Evolutionary conservation across 2,329 filamentous ascomycete species (phyloP), one percentile per base, ranked within the genome.

Genomic region (Trichoderma brevicompactum): DNA sequence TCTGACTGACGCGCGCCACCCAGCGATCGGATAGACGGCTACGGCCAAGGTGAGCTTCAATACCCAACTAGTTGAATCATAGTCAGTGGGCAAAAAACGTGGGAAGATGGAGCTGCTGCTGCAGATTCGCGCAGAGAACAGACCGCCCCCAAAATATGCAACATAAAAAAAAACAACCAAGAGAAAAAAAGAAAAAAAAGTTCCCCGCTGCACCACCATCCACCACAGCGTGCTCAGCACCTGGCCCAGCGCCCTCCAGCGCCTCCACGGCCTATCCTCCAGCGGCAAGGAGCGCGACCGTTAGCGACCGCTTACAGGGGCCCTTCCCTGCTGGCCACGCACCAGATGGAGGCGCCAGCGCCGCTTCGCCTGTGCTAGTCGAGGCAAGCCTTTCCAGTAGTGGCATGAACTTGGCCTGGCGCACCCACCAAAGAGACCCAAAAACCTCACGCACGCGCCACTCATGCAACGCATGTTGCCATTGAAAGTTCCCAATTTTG

Each of bases 11-110:
- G 49, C 17, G 49, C 46, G 38, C 59, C 28, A 41, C 58, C 38
- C 48, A 54, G 52, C 34, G 32, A 63, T 63, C 59, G 59, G 59
- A 53, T 63, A 63, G 59, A 63, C 59, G 59, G 59, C 59, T 62
- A 38, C 38, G 48, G 59, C 59, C 15, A 38, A 58, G 23, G 32
- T 32, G 44, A 23, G 38, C 38, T 23, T 54, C 36, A 19, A 28
- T 5, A 5, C 23, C 23, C 36, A 34, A 34, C 34, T 52, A 40
- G 50, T 32, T 54, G 50, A 34, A 34, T 28, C 2, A 28, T 28
- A 28, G 23, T 28, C 23, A n/a, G 23, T 28, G 23, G 23, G 23
- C 23, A 28, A 28, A 28, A 28, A 28, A 28, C 23, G 23, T 28
- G 23, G 23, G 23, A 36, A 40, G 34, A 40, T 40, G 50, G 50